Percentiles rank a stretch among this genome's conserved stretches.
phyloP scores from a whole-genome alignment of 176 grass and related monocot species.

The Musa beccarii region DNA sequence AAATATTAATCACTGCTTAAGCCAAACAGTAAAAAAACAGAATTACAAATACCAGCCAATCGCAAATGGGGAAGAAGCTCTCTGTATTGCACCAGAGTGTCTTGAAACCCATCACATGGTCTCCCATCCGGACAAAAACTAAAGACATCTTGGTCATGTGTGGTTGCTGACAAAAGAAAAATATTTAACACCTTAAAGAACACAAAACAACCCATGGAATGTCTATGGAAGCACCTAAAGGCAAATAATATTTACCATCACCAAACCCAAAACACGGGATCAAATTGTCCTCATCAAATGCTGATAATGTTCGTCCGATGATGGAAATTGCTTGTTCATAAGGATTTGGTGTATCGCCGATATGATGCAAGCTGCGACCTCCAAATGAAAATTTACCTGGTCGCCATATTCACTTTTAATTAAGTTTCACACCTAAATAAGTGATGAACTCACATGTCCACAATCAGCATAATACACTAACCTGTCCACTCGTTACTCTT shows the following conservation, averaged over 20 bases:
- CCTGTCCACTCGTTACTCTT: slow-evolving; percentile 87
- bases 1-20: background rate
- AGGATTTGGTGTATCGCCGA: slow-evolving; percentile 61
- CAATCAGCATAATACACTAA: background rate
- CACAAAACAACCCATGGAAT: background rate
- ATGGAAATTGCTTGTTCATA: slow-evolving; percentile 86
- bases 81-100: slow-evolving; percentile 65
- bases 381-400: slow-evolving; percentile 59
- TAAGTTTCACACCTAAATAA: slow-evolving; percentile 3
- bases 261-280: slow-evolving; percentile 96
- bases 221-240: slow-evolving; percentile 4
- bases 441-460: slow-evolving; percentile 8
- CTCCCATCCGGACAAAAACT: slow-evolving; percentile 63
- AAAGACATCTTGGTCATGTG: slow-evolving; percentile 86
- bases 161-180: slow-evolving; percentile 48
- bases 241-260: slow-evolving; percentile 51
- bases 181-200: slow-evolving; percentile 7
- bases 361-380: slow-evolving; percentile 69
- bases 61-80: slow-evolving; percentile 67
- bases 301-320: slow-evolving; percentile 68
- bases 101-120: slow-evolving; percentile 75
- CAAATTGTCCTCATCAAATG: slow-evolving; percentile 90
- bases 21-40: slow-evolving; percentile 3
- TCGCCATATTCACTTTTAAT: background rate
- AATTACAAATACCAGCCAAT: slow-evolving; percentile 52